These are phyloP conservation scores for Elaeis guineensis DNA, from an alignment of 176 grass and related monocot species.

Conservation along the genomic window DNA sequence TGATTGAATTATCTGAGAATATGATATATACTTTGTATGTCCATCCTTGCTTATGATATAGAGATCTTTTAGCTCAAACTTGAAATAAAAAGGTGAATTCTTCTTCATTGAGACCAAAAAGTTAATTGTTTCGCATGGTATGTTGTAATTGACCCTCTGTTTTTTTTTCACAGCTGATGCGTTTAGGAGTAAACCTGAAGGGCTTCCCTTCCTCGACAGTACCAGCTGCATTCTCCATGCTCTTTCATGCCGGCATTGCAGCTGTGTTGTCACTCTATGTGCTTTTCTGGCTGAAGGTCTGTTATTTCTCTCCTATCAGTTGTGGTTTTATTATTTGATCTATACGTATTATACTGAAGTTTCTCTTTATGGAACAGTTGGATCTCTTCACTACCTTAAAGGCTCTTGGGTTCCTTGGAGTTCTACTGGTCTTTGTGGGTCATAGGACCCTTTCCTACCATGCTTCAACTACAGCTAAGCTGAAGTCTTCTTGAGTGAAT, in stretches of 20 bases:
- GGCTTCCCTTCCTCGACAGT: constrained; percentile 58
- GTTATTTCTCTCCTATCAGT: neutral
- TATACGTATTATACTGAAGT: no score
- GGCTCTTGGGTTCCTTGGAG: constrained; percentile 47
- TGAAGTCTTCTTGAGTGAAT: constrained; percentile 69
- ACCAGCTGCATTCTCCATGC: constrained; percentile 47
- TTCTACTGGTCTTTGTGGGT: constrained; percentile 68
- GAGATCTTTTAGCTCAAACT: no score
- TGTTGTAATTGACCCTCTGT: no score
- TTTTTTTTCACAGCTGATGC: constrained; percentile 43
- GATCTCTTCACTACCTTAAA: constrained; percentile 96
- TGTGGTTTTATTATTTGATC: no score
- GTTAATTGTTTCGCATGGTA: no score
- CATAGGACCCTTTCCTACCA: constrained; percentile 69
- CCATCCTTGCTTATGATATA: no score
- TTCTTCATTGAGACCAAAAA: no score
- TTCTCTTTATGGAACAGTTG: constrained; percentile 40
- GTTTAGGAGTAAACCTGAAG: constrained; percentile 79
- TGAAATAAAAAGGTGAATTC: no score
- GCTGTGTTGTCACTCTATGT: constrained; percentile 81
- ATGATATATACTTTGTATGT: no score
- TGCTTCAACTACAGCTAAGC: constrained; percentile 45
- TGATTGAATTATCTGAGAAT: no score
- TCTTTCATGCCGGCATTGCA: constrained; percentile 77
- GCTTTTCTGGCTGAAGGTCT: constrained; percentile 95